Base-by-base conservation (phyloP, 495 filamentous ascomycete species). In the Annulohypoxylon bovei region DNA sequence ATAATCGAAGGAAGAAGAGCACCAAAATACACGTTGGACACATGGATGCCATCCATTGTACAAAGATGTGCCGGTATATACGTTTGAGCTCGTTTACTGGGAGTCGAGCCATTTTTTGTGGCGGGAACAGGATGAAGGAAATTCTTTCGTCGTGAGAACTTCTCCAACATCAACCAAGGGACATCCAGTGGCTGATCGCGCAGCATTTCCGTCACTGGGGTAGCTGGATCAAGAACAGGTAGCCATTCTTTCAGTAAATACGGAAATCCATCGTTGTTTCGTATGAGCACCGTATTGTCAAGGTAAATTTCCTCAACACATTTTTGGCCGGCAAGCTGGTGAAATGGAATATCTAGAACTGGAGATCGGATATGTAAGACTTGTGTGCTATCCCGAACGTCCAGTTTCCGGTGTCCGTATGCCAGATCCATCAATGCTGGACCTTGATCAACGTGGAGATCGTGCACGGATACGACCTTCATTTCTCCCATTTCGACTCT, bases 1-100 rank as follows among this genome's bases (percentile, higher is more conserved):
- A 92, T 79, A 6, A 98, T 89, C 0, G 90, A 88, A 0, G 95
- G 93, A 23, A 97, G 83, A 33, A 96, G 84, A 14, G 90, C 81
- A 1, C 88, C 91, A 62, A 97, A 87, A 23, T 88, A 82, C 1
- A 87, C 83, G 60, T 89, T 88, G 14, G 78, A 74, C 27, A 84
- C 77, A 0, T 93, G 90, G 1, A 93, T 78, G 23, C 75, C 83
- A 64, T 91, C 88, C 6, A 82, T 62, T 7, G 54, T 80, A 50
- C 81, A 76, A 11, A 72, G 72, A 1, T 68, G 58, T 6, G 59
- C 71, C 6, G 83, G 85, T 2, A 80, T 44, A 9, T 81, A 73
- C 7, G 56, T 60, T 5, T 70, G 73, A 53, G 80, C 81, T 23
- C 71, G 69, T 57, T 81, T 83, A 11, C 40, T 73, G 37, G 62